phyloP scores from a whole-genome alignment of 1,284 basidiomycete species.

The Somion occarium region DNA sequence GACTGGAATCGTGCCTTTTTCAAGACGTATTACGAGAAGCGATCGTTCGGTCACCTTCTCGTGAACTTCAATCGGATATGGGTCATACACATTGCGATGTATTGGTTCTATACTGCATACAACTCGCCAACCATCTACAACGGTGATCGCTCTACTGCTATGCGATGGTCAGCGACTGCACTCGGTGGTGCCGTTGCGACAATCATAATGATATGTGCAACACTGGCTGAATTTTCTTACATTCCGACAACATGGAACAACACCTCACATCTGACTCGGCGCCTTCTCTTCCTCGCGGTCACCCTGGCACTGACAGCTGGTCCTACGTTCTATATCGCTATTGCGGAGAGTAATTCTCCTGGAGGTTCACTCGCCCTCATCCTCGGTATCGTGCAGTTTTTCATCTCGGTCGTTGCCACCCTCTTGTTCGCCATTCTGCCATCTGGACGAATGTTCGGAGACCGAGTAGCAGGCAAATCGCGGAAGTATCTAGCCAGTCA shows the following conservation, averaged over 20 bases:
- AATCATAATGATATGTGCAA: conserved; percentile 90
- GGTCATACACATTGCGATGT: conserved; percentile 90
- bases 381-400: conserved; percentile 90
- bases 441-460: conserved; percentile 92
- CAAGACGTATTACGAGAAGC: conserved; percentile 96
- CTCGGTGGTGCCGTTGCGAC: conserved; percentile 89
- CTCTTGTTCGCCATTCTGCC: conserved; percentile 84
- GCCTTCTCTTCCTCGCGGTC: conserved; percentile 80
- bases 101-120: conserved; percentile 93
- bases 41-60: conserved; percentile 88
- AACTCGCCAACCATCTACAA: conserved; percentile 88
- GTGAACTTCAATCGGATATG: conserved; percentile 99
- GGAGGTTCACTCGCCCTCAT: conserved; percentile 76
- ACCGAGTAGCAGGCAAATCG: conserved; percentile 88
- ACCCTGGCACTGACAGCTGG: conserved; percentile 83
- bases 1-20: conserved; percentile 95
- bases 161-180: conserved; percentile 86
- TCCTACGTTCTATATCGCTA: conserved; percentile 88
- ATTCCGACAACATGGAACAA: conserved; percentile 98
- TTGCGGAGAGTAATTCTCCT: conserved; percentile 52
- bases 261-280: conserved; percentile 86
- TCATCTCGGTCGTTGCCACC: conserved; percentile 78
- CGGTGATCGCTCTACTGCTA: conserved; percentile 54
- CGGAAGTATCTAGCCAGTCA: conserved; percentile 94
- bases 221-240: conserved; percentile 90